Conservation (phyloP, 495 filamentous ascomycete genomes). For the Xylaria flabelliformis region DNA sequence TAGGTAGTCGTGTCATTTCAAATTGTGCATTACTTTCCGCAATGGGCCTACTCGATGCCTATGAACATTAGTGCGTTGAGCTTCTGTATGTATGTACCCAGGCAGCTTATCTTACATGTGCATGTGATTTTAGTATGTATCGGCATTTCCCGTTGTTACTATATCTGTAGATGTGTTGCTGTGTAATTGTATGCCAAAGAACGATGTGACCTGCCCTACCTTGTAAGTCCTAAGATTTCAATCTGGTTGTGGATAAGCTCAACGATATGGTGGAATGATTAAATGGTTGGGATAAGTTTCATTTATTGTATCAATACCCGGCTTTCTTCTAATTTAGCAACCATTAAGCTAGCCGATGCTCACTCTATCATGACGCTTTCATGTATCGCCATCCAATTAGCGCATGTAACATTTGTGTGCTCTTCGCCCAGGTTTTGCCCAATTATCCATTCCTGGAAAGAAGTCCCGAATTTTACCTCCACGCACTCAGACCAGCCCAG, state of each 20-base stretch:
- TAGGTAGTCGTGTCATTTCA: constrained; percentile 2
- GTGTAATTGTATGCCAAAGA: neutral
- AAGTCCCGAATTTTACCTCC: constrained; percentile 65
- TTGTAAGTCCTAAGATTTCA: neutral
- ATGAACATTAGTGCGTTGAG: neutral
- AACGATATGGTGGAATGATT: neutral
- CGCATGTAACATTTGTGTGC: neutral
- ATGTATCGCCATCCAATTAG: constrained; percentile 16
- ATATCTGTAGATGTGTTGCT: neutral
- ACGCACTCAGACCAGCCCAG: constrained; percentile 85
- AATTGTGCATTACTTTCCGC: neutral
- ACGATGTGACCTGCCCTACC: neutral
- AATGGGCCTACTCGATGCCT: neutral
- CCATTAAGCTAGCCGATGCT: neutral
- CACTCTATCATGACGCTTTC: constrained; percentile 14
- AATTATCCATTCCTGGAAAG: neutral
- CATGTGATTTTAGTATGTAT: constrained; percentile 6
- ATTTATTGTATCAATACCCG: neutral
- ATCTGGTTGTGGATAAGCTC: neutral
- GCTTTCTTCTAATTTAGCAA: constrained; percentile 1
- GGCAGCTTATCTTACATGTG: neutral
- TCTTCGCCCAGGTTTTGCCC: neutral
- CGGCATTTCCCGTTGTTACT: neutral
- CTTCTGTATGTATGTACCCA: neutral
- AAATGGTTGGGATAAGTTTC: neutral